Conservation (phyloP, 208 protist species). For the Leishmania arabica region DNA sequence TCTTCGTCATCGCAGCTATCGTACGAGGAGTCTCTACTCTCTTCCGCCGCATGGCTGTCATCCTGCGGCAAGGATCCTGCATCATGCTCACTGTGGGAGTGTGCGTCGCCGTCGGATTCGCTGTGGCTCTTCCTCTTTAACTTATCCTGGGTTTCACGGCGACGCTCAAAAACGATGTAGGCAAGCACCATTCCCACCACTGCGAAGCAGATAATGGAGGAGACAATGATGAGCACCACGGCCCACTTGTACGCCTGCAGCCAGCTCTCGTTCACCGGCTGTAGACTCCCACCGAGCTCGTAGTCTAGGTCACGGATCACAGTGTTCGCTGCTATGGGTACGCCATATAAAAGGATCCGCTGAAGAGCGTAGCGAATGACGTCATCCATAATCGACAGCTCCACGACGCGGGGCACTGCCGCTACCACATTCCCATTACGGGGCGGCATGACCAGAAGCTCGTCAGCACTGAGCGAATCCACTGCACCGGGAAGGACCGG, state of each 20-base stretch:
- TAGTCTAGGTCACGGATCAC: constrained; percentile 13
- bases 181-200: constrained; percentile 17
- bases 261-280: constrained; percentile 20
- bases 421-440: background rate
- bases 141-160: background rate
- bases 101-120: background rate
- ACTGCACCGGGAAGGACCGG: background rate
- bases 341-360: background rate
- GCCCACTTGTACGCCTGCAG: constrained; percentile 19
- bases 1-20: background rate
- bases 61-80: too few relatives aligned
- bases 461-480: background rate
- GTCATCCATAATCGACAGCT: background rate
- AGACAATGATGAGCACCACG: constrained; percentile 29
- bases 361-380: constrained; percentile 5
- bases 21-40: background rate
- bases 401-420: too few relatives aligned
- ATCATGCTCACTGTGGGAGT: background rate
- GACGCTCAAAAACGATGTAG: constrained; percentile 26
- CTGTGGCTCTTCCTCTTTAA: background rate
- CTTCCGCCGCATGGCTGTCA: background rate
- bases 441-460: background rate
- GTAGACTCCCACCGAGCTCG: constrained; percentile 21
- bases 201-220: constrained; percentile 17
- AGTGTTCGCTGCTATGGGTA: constrained; percentile 18